A percentile compares a stretch with the other conserved stretches of the same genome.
These are phyloP conservation scores for Acer yangbiense DNA, from an alignment of 345 rosid species.

Conservation along the genomic window DNA sequence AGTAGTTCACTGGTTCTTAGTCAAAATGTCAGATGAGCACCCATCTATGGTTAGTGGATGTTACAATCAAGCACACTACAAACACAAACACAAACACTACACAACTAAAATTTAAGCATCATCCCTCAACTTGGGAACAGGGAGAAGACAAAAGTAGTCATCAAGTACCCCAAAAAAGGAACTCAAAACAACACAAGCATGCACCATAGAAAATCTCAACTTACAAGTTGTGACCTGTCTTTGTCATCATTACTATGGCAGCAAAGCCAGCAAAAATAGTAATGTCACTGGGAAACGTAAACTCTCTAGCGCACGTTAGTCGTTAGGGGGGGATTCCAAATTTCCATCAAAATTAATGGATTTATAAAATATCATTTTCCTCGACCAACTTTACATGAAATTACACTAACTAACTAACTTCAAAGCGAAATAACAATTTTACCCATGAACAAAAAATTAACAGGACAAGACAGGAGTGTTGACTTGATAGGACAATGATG, in stretches of 20 bases:
- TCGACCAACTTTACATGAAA: neutral
- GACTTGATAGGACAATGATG: too few species aligned
- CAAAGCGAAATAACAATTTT: too few species aligned
- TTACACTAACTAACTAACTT: neutral
- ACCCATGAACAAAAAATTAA: too few species aligned
- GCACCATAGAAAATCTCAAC: conserved; percentile 23
- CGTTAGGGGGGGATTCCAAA: neutral
- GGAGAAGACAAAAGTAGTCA: conserved; percentile 31
- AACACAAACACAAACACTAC: too few species aligned
- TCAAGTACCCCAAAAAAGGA: conserved; percentile 19
- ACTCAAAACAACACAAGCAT: conserved; percentile 15
- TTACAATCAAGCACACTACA: neutral
- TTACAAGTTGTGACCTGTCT: conserved; percentile 21
- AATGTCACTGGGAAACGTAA: conserved; percentile 9
- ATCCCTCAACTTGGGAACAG: conserved; percentile 42
- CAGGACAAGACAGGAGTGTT: too few species aligned
- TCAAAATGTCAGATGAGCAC: conserved; percentile 18
- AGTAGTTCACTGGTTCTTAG: neutral
- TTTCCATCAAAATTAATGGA: neutral
- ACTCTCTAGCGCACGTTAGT: neutral
- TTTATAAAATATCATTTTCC: neutral
- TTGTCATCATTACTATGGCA: conserved; percentile 21
- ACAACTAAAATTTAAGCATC: neutral
- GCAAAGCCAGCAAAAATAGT: neutral
- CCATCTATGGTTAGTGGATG: conserved; percentile 21